Evolutionary conservation across 768 basidiomycete genomes (phyloP), one percentile per base, ranked within the genome.

Genomic region (Suillus subaureus): DNA sequence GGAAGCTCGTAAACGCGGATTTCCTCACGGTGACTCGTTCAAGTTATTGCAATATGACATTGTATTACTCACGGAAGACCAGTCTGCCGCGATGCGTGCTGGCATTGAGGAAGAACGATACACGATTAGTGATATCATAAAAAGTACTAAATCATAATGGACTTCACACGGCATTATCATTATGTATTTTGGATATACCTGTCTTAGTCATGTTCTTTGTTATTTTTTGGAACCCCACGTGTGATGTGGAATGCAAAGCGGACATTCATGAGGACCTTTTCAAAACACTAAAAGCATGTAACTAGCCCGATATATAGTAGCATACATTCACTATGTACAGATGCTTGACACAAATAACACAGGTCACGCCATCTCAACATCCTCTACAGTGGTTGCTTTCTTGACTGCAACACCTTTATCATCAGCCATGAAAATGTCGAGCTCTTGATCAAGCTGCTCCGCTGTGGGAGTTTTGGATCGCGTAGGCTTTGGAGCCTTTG

Each of bases 351-450:
- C 26, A 26, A 40, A n/a, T n/a, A n/a, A 21, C 26, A 58, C 39
- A 28, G 4, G 12, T 69, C 68, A 83, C 15, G 78, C 80, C 86
- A 88, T 88, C 61, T 87, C 86, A 40, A 87, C 83, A 71, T 89
- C 87, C 56, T 81, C 80, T 26, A 69, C 54, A 9, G 70, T 65
- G 23, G 63, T 63, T 43, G 64, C 56, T 56, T 70, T 73, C 52
- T 69, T 56, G 57, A 67, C 70, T 26, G 72, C 61, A 1, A 47
- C 71, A 13, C 73, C 70, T 51, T 77, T 70, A 0, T 83, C 78
- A 69, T 90, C 90, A 9, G 84, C 87, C 92, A 94, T 92, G 71
- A 93, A 93, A 4, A 89, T 86, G 69, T 97, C 95, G 66, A 97
- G 75, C 78, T 97, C 95, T 75, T 85, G 89, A 75, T 97, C 95